Base-by-base conservation (phyloP, 164 flowering plant species). In the Cinnamomum chago region DNA sequence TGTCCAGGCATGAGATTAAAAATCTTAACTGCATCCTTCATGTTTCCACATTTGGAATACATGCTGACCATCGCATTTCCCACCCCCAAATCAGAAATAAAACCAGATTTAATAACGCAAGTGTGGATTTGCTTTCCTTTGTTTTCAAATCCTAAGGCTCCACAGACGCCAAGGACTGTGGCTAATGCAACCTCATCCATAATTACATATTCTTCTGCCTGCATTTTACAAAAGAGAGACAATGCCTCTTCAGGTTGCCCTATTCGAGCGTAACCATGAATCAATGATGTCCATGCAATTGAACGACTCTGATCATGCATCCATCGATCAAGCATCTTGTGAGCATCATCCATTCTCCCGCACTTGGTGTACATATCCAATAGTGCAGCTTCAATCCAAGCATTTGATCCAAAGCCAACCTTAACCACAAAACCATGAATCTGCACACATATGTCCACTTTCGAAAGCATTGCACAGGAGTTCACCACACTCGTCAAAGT, bases 301-400 rank as follows among this genome's bases (percentile, higher is more conserved):
- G 90, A 77, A 71, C 62, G 76, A n/a, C 77, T 76, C 33, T 76
- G 66, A 10, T 83, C 74, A 24, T 73, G 70, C 17, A 84, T 79
- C 80, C 86, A 82, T 35, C 66, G 79, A 62, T 33, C 24, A 65
- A 93, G 90, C 78, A 93, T 82, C 81, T 84, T 89, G 55, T 84
- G 79, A 60, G 97, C 98, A 83, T 90, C 90, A 9, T 24, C 74
- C 87, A 91, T 92, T 75, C 90, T 85, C 58, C 81, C 94, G 82
- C 96, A 93, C 79, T 82, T 88, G 17, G 90, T 84, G 77, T 83
- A 92, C 97, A 92, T 93, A 78, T 95, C 96, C 67, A 92, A 80
- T 80, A 93, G 80, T 62, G 97, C 90, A 25, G 93, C 76, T 81
- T 87, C 90, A 62, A 90, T 83, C 82, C 76, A 76, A 76, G 78